Evolutionary conservation across 1,139 yeast species (phyloP), one percentile per base, ranked within the genome.

Genomic region (Blastobotrys proliferans): DNA sequence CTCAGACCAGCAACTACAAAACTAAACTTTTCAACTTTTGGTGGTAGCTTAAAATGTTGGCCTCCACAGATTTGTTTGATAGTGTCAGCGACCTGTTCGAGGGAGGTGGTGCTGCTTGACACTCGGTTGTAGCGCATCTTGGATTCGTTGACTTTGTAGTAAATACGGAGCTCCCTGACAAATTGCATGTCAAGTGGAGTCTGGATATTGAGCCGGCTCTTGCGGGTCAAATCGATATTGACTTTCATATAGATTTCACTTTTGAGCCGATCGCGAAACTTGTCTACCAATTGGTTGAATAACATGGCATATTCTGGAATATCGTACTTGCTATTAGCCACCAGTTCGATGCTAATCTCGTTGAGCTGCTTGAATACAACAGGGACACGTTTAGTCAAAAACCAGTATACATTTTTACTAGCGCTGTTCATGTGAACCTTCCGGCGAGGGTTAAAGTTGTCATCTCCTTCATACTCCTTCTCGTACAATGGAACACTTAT

Each of bases 11-110:
- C 6, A 11, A 32, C 6, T 5, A 33, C 33, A 20, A 39, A 16
- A 14, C 33, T 38, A 32, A 39, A 39, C 4, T 19, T 20, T 25
- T 39, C 33, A 6, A 32, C 33, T 10, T 16, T 8, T 16, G n/a
- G 19, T 3, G 31, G 20, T 14, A 39, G 16, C 18, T 10, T 8
- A 3, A 11, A n/a, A 4, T 10, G 4, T 9, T n/a, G 22, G 9
- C 42, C 42, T 13, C 42, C 42, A 32, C 37, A 32, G 38, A 39
- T 39, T 22, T 32, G 37, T 16, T 13, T 9, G 11, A 39, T 32
- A 3, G 42, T 25, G 10, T 18, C 14, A 6, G 13, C 38, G 10
- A 39, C 24, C 9, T 39, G 11, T 4, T 32, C 27, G 24, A 26
- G 13, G 37, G 32, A 2, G n/a, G 18, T 16, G 22, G 11, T 3